Evolutionary conservation across 1,284 basidiomycete species (phyloP).

Genomic region (Pascua guehoae): DNA sequence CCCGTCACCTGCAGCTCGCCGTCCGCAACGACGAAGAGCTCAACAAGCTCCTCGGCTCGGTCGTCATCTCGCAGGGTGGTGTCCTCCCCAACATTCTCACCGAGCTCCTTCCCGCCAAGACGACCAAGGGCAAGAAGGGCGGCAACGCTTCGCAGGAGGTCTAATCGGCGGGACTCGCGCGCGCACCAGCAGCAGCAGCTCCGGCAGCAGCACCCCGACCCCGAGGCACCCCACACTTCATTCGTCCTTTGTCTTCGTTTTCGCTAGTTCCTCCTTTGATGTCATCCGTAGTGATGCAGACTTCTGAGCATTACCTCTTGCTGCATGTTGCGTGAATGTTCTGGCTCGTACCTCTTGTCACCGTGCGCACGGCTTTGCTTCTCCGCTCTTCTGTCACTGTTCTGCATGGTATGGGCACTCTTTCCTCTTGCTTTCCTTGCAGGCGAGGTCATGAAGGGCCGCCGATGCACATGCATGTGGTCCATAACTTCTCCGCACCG

Average conservation of each 20-base stretch:
- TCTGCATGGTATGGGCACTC: no score
- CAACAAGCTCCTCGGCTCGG: slow-evolving; percentile 60
- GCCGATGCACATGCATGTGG: neutral
- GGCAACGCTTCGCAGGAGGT: slow-evolving; percentile 46
- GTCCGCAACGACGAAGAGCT: slow-evolving; percentile 82
- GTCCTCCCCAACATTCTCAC: slow-evolving; percentile 70
- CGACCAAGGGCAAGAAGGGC: slow-evolving; percentile 37
- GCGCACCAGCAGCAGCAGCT: neutral
- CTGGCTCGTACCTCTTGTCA: neutral
- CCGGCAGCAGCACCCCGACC: no score
- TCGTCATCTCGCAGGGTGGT: slow-evolving; percentile 87
- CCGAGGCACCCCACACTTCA: neutral
- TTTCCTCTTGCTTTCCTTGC: neutral
- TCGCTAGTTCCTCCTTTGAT: slow-evolving; percentile 32
- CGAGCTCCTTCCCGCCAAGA: slow-evolving; percentile 67
- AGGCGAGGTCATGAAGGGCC: no score
- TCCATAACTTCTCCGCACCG: no score
- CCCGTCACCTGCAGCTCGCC: slow-evolving; percentile 82
- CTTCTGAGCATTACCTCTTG: slow-evolving; percentile 1
- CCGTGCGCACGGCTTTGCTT: no score
- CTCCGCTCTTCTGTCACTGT: no score
- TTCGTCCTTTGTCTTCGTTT: slow-evolving; percentile 23
- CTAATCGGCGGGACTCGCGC: slow-evolving; percentile 19
- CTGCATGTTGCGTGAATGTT: neutral
- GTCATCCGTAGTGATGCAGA: slow-evolving; percentile 26